A percentile compares a stretch with the other conserved stretches of the same genome.
phyloP scores from a whole-genome alignment of 2,329 filamentous ascomycete genomes.

The Curvularia eragrostidis region DNA sequence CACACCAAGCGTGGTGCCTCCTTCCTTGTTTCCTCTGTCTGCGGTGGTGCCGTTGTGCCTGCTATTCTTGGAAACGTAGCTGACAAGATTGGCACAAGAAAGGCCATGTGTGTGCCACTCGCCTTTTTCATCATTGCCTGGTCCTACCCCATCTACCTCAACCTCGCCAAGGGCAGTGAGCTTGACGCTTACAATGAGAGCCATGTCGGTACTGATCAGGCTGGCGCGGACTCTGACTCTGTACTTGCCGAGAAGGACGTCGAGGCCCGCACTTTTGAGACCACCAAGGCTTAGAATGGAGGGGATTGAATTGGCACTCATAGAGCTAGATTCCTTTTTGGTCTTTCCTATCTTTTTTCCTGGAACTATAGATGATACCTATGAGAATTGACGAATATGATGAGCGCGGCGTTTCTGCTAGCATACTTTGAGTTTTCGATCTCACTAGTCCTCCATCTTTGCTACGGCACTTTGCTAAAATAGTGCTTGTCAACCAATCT shows the following conservation, averaged over 20 bases:
- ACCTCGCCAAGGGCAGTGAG: constrained; percentile 43
- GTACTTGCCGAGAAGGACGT: constrained; percentile 35
- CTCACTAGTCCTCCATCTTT: no score
- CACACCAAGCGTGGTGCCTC: constrained; percentile 52
- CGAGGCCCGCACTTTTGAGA: constrained; percentile 31
- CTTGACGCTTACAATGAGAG: constrained; percentile 46
- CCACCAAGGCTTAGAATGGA: constrained; percentile 8
- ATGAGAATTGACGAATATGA: constrained; percentile 1
- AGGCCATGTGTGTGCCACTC: constrained; percentile 48
- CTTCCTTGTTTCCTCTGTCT: constrained; percentile 48
- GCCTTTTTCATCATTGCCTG: constrained; percentile 47
- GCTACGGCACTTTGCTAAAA: no score
- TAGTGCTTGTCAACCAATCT: no score
- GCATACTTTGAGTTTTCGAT: no score
- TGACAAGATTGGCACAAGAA: constrained; percentile 40
- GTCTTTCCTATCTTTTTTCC: background rate
- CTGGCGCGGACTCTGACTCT: constrained; percentile 35
- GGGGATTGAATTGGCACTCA: background rate
- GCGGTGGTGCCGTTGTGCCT: constrained; percentile 46
- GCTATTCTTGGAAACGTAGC: constrained; percentile 48
- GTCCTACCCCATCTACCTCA: constrained; percentile 48
- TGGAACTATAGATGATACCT: background rate
- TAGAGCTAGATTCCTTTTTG: background rate
- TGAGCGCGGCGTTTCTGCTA: background rate
- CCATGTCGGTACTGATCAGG: constrained; percentile 38